These are phyloP conservation scores for Leccinum ponderosum DNA, from an alignment of 1,284 basidiomycete genomes.

Conservation along the genomic window DNA sequence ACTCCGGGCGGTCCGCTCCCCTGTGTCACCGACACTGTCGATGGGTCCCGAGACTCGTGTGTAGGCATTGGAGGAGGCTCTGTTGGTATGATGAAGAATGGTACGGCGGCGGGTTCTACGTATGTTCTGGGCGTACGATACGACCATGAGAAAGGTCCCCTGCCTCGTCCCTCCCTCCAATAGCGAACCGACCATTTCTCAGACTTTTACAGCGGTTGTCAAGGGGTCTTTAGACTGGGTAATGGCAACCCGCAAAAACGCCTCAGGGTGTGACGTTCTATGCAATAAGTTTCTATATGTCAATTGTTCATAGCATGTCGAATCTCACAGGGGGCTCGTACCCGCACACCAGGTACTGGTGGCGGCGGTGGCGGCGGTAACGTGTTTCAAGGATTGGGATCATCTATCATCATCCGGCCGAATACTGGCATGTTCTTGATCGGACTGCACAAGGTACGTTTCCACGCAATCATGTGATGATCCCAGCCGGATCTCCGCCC, in stretches of 20 bases:
- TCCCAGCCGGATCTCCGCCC: constrained; percentile 37
- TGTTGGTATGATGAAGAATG: background rate
- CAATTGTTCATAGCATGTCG: background rate
- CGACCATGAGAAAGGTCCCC: background rate
- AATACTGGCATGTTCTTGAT: constrained; percentile 59
- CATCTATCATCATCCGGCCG: constrained; percentile 57
- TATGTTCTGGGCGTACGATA: background rate
- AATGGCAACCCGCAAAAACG: background rate
- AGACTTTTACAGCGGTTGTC: constrained; percentile 59
- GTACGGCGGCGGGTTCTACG: background rate
- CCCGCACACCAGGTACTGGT: constrained; percentile 41
- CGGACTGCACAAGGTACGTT: constrained; percentile 58
- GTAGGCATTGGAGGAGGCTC: background rate
- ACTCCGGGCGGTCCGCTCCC: background rate
- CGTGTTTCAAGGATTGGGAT: constrained; percentile 64
- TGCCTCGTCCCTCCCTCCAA: background rate
- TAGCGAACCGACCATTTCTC: constrained; percentile 54
- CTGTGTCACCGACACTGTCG: background rate
- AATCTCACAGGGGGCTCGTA: background rate
- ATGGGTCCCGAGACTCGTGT: background rate
- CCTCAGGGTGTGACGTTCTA: background rate
- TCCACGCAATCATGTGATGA: background rate
- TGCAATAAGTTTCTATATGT: background rate
- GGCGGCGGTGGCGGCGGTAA: constrained; percentile 48
- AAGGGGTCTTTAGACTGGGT: constrained; percentile 63